Percentiles rank a stretch among this genome's conserved stretches.
Evolutionary conservation across 2,329 filamentous ascomycete species (phyloP).

Genomic region (Macrophomina phaseolina): DNA sequence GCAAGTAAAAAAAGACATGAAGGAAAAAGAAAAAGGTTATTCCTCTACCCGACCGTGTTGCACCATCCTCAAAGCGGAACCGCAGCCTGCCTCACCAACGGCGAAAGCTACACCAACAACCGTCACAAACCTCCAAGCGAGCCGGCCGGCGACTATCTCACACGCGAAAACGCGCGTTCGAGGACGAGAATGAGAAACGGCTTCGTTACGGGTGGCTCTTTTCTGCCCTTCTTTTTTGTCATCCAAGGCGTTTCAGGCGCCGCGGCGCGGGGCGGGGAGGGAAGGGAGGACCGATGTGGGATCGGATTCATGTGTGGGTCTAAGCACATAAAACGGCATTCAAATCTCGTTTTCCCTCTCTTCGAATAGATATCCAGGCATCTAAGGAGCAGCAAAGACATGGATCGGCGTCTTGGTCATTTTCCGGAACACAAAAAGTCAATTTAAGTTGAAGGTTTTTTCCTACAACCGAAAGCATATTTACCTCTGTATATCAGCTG

Average conservation of each 20-base stretch:
- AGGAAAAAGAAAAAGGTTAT: neutral
- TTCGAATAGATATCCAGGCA: too few species aligned
- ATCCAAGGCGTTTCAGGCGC: too few species aligned
- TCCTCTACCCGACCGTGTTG: neutral
- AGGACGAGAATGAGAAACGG: too few species aligned
- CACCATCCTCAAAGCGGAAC: neutral
- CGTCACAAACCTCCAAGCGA: too few species aligned
- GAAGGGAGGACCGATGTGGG: too few species aligned
- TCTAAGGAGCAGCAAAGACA: neutral
- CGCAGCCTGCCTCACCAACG: neutral
- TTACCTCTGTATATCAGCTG: neutral
- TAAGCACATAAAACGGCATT: neutral
- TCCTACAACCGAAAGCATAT: neutral
- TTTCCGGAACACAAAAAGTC: too few species aligned
- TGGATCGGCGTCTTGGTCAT: too few species aligned
- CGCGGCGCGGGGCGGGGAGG: neutral
- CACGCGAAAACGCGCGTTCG: neutral
- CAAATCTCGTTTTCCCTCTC: neutral
- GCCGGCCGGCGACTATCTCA: too few species aligned
- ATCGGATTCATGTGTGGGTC: neutral
- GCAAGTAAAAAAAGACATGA: neutral
- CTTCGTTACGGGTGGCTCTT: neutral
- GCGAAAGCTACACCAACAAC: too few species aligned
- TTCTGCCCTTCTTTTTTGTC: too few species aligned
- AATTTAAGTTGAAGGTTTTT: neutral